phyloP scores from a whole-genome alignment of 495 filamentous ascomycete species.

The Ramalina peruviana region DNA sequence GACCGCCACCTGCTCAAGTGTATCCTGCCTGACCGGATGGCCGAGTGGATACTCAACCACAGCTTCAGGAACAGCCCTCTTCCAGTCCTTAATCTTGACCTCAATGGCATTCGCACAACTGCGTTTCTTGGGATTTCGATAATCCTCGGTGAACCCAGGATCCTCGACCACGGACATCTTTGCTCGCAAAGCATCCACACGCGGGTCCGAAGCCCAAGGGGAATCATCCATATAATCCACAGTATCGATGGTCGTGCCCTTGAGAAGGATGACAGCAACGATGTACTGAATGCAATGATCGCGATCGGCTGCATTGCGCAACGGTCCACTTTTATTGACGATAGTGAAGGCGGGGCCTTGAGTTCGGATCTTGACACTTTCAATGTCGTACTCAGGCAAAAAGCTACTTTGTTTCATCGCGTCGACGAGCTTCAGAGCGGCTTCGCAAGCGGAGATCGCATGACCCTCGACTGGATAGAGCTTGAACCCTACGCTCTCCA shows the following conservation, averaged over 20 bases:
- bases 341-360: slow-evolving; percentile 27
- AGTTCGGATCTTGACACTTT: slow-evolving; percentile 24
- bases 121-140: slow-evolving; percentile 20
- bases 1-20: slow-evolving; percentile 57
- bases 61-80: slow-evolving; percentile 49
- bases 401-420: no score
- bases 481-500: slow-evolving; percentile 29
- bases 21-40: slow-evolving; percentile 59
- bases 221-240: slow-evolving; percentile 26
- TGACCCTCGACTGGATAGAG: slow-evolving; percentile 26
- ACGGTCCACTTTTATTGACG: slow-evolving; percentile 25
- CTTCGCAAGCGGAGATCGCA: slow-evolving; percentile 25
- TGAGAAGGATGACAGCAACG: slow-evolving; percentile 24
- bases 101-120: slow-evolving; percentile 18
- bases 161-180: slow-evolving; percentile 22
- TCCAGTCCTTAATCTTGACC: slow-evolving; percentile 14
- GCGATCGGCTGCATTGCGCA: slow-evolving; percentile 31
- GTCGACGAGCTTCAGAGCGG: slow-evolving; percentile 15
- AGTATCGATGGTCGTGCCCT: slow-evolving; percentile 19
- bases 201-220: slow-evolving; percentile 18
- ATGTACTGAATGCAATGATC: slow-evolving; percentile 34
- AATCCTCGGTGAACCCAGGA: slow-evolving; percentile 22
- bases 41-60: slow-evolving; percentile 77
- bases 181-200: slow-evolving; percentile 18
- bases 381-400: slow-evolving; percentile 12